Evolutionary conservation across 2,329 filamentous ascomycete species (phyloP), one percentile per base, ranked within the genome.

Genomic region (Chaetomium sp.): DNA sequence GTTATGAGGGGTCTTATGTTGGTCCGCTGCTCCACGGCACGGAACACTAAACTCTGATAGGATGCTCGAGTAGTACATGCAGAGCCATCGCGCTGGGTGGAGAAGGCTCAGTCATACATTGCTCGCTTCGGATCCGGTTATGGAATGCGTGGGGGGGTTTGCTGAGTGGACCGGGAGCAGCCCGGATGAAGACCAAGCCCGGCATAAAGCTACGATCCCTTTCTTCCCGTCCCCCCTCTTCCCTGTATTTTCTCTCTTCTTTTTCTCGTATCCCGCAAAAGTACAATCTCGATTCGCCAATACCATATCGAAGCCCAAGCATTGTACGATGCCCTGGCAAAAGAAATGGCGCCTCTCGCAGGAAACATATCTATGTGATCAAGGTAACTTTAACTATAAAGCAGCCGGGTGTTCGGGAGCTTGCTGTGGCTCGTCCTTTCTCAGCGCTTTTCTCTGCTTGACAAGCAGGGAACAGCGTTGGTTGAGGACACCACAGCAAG

Each of bases 341-440:
- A 52, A 58, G 60, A 55, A 52, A 63, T 63, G 61, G 60, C 40
- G 56, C 59, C 65, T 68, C 52, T 65, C 67, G 68, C 66, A 60
- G 68, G 67, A 64, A 65, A 68, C 61, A 59, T 66, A 67, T 69
- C 63, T 64, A 59, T 61, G 67, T 67, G 67, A 71, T 75, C 73
- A 70, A 76, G 73, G 73, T 76, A 76, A 75, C 69, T 72, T 72
- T 65, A 63, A 68, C 66, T 71, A 52, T 71, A 72, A 70, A 67
- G 74, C 73, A 76, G 68, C 71, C 73, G 73, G 73, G 73, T 76
- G 73, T 74, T 74, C 65, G 62, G 54, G 67, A 53, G 58, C 43
- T 33, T 61, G 59, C 71, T 69, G 67, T 64, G 61, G 56, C 60
- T 71, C 66, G 70, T 12, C 70, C 72, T 67, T 70, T 14, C 68